Percentiles rank a stretch among this genome's conserved stretches.
Evolutionary conservation across 179 eudicot genomes (phyloP).

Genomic region (Beta lomatogona): DNA sequence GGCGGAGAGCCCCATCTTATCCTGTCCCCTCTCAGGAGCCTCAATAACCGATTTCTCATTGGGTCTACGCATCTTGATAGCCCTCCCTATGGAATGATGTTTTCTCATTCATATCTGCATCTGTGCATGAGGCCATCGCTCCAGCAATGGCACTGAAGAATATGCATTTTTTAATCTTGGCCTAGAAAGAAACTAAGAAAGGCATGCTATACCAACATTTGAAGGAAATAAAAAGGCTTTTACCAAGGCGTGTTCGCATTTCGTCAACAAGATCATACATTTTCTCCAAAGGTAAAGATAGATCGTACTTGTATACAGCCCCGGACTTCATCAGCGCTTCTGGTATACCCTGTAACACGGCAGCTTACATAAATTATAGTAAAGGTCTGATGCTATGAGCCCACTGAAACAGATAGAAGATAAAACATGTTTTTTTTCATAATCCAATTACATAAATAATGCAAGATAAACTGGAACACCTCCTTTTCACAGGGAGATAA

Average conservation of each 20-base stretch:
- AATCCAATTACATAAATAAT: background rate
- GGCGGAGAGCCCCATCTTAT: conserved; percentile 2
- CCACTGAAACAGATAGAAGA: background rate
- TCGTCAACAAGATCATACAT: conserved; percentile 94
- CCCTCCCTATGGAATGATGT: background rate
- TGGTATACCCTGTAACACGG: conserved; percentile 65
- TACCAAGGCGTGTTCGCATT: conserved; percentile 87
- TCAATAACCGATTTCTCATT: background rate
- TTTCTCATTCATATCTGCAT: background rate
- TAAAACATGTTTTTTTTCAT: background rate
- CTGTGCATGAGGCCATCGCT: background rate
- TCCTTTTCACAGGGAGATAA: background rate
- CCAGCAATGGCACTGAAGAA: background rate
- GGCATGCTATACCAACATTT: background rate
- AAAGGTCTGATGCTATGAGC: too few species aligned
- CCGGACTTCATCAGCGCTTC: conserved; percentile 95
- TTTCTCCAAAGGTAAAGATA: conserved; percentile 87
- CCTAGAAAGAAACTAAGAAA: background rate
- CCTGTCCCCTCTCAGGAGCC: background rate
- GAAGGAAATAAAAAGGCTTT: conserved; percentile 20
- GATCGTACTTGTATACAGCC: conserved; percentile 93
- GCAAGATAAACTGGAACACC: background rate
- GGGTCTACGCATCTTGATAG: background rate
- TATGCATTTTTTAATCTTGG: background rate
- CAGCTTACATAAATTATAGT: background rate